A percentile compares a stretch with the other conserved stretches of the same genome.
phyloP scores from a whole-genome alignment of 1,139 yeast species.

The Candida dubliniensis region DNA sequence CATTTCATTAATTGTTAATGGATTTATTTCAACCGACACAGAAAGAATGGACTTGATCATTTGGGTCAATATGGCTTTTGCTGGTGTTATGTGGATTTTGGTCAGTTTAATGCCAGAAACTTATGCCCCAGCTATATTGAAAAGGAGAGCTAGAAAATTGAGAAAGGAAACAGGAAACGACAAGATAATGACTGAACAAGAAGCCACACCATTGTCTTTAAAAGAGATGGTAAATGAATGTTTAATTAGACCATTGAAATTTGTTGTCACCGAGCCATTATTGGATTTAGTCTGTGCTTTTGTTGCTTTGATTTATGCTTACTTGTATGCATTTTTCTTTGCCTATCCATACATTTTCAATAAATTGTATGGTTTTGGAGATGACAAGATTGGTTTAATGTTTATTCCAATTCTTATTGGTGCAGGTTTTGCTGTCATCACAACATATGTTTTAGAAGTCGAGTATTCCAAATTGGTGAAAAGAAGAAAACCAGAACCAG shows the following conservation, averaged over 20 bases:
- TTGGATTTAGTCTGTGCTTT: slow-evolving; percentile 78
- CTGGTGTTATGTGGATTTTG: slow-evolving; percentile 76
- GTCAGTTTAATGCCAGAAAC: slow-evolving; percentile 77
- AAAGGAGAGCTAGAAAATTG: slow-evolving; percentile 63
- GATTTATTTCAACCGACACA: slow-evolving; percentile 74
- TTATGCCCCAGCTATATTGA: slow-evolving; percentile 83
- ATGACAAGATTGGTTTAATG: slow-evolving; percentile 76
- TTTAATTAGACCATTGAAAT: slow-evolving; percentile 72
- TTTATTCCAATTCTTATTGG: slow-evolving; percentile 87
- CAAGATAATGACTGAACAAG: slow-evolving; percentile 90
- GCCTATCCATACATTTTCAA: slow-evolving; percentile 79
- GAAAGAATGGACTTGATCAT: slow-evolving; percentile 67
- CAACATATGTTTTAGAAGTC: slow-evolving; percentile 73
- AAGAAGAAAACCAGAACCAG: slow-evolving; percentile 73
- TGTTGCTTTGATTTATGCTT: slow-evolving; percentile 83
- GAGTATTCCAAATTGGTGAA: slow-evolving; percentile 53
- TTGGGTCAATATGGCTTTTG: slow-evolving; percentile 92
- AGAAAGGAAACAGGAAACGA: slow-evolving; percentile 79
- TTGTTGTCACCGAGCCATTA: slow-evolving; percentile 78
- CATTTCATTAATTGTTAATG: slow-evolving; percentile 85
- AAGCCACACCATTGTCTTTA: slow-evolving; percentile 68
- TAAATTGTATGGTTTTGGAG: slow-evolving; percentile 63
- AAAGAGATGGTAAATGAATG: slow-evolving; percentile 65
- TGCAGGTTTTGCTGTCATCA: slow-evolving; percentile 65
- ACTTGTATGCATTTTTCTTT: slow-evolving; percentile 88